Conservation (phyloP, 1,284 basidiomycete genomes). For the Rhodotorula mucilaginosa region DNA sequence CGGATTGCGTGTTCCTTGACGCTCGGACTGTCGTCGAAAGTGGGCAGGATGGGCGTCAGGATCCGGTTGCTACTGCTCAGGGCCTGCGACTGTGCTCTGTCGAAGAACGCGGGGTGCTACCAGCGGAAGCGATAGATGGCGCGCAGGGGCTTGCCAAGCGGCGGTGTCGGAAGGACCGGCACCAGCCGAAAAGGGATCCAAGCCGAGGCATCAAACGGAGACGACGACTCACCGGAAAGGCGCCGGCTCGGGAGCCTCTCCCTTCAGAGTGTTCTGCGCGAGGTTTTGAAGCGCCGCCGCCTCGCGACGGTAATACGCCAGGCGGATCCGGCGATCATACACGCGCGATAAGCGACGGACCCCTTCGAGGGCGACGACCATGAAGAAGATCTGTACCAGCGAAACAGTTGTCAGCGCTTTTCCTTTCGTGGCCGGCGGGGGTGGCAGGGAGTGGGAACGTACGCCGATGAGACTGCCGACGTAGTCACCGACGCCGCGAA, state of each 20-base stretch:
- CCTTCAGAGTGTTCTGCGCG: conserved; percentile 7
- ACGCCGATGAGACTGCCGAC: conserved; percentile 50
- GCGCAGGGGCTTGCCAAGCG: no score
- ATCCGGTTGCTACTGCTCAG: background rate
- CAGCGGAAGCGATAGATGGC: no score
- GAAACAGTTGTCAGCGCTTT: background rate
- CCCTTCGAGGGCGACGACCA: conserved; percentile 50
- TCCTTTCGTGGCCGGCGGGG: no score
- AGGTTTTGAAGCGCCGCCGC: conserved; percentile 9
- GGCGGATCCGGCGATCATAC: conserved; percentile 49
- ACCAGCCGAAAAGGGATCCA: background rate
- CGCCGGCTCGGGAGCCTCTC: background rate
- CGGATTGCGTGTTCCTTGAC: conserved; percentile 50
- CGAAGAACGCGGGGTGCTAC: no score
- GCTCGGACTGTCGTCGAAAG: conserved; percentile 39
- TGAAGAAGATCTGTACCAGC: conserved; percentile 46
- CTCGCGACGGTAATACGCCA: conserved; percentile 30
- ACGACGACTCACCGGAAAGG: conserved; percentile 28
- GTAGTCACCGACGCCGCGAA: conserved; percentile 48
- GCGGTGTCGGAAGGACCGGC: no score
- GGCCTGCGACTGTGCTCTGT: no score
- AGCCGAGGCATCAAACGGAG: background rate
- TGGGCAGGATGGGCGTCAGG: background rate
- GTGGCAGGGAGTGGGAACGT: background rate
- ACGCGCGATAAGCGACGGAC: conserved; percentile 49